These are phyloP conservation scores for Chimonanthus salicifolius DNA, from an alignment of 164 flowering plant genomes.

Conservation along the genomic window DNA sequence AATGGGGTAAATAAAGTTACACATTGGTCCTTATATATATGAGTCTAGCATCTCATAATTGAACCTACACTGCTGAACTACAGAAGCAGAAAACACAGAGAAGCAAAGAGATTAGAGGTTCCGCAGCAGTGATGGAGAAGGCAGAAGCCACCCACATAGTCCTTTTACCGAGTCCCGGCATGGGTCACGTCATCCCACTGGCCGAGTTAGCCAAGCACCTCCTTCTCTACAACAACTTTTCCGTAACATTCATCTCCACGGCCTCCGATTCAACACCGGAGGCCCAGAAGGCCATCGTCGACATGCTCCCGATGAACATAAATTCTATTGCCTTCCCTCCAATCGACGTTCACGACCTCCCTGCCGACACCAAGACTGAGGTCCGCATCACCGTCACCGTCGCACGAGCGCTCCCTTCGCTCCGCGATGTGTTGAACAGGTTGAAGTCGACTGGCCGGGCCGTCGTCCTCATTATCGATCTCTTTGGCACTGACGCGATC, in stretches of 20 bases:
- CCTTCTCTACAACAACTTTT: constrained; percentile 12
- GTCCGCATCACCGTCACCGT: constrained; percentile 5
- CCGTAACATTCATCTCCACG: constrained; percentile 28
- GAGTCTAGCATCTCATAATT: too few relatives aligned
- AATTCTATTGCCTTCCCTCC: constrained; percentile 26
- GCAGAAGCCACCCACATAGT: constrained; percentile 13
- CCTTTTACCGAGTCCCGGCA: constrained; percentile 31
- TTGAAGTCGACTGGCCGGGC: constrained; percentile 15
- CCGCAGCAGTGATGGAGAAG: neutral
- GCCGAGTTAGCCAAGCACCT: constrained; percentile 33
- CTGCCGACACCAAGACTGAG: constrained; percentile 4
- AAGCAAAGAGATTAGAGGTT: neutral
- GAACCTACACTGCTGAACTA: too few relatives aligned
- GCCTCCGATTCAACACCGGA: constrained; percentile 9
- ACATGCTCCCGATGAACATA: constrained; percentile 13
- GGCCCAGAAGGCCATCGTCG: constrained; percentile 15
- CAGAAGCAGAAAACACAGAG: neutral
- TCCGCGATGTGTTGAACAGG: constrained; percentile 14
- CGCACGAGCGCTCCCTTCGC: neutral
- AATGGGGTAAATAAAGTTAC: too few relatives aligned
- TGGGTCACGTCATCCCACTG: constrained; percentile 48
- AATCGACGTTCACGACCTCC: constrained; percentile 16
- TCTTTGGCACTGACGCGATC: constrained; percentile 31
- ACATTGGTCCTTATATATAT: too few relatives aligned
- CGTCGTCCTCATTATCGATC: constrained; percentile 32